Base-by-base conservation (phyloP, 1,284 basidiomycete species). In the Fomes fomentarius region DNA sequence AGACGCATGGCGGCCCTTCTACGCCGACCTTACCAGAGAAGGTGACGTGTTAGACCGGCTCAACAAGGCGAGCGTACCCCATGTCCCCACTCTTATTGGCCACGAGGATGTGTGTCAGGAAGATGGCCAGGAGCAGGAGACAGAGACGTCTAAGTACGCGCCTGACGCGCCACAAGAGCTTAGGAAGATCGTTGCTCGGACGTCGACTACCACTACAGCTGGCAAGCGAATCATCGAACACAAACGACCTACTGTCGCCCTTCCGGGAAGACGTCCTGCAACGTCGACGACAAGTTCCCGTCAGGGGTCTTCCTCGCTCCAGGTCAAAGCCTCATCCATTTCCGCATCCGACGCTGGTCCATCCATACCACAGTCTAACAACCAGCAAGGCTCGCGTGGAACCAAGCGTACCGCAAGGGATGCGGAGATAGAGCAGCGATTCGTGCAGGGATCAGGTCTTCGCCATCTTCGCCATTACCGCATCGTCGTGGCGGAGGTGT, bases 1-100 rank as follows among this genome's bases (percentile, higher is more conserved):
- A 48, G 56, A 58, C 44, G 38, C 34, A 6, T 58, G 56, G 56
- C 37, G 56, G 19, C 39, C 44, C 3, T 50, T 12, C 47, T 53
- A 49, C 30, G 31, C 5, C 9, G 42, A 22, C 11, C 26, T 53
- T 12, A 43, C 52, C 19, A 30, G 30, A n/a, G 55, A 57, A 31
- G 55, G 55, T 14, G 15, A 3, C 21, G 40, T 50, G n/a, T 40
- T 56, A 5, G 14, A 21, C 7, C 31, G 25, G 21, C 28, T 56
- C n/a, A 50, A 31, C 30, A 22, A n/a, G 21, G 5, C 28, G n/a
- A 9, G 10, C 15, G 28, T 38, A 5, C n/a, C 26, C 17, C n/a
- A 42, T n/a, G 41, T 48, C 22, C 45, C 54, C 1, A 43, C 14
- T 1, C 35, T 37, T 14, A 17, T 37, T 17, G 35, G 15, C 4